Evolutionary conservation across 2,329 filamentous ascomycete genomes (phyloP).

Genomic region (Colletotrichum echinochloae): DNA sequence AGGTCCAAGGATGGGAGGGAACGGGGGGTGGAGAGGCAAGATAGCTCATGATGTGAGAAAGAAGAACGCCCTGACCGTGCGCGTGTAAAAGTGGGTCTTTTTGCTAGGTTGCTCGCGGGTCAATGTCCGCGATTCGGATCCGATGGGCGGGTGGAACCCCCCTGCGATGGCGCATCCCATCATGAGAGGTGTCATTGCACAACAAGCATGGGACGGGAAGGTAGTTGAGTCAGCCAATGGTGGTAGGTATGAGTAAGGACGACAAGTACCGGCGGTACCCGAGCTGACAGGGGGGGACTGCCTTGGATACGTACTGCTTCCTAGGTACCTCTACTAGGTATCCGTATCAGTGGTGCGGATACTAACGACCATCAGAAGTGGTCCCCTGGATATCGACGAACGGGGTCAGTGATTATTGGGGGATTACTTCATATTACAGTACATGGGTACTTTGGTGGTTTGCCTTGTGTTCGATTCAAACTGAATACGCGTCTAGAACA

Average conservation of each 20-base stretch:
- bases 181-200: neutral
- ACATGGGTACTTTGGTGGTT: neutral
- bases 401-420: slow-evolving; percentile 12
- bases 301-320: no score
- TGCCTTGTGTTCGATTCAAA: neutral
- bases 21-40: neutral
- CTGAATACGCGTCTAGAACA: neutral
- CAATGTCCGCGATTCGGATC: neutral
- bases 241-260: neutral
- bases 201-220: neutral
- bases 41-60: neutral
- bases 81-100: neutral
- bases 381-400: neutral
- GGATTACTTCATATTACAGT: slow-evolving; percentile 28
- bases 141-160: neutral
- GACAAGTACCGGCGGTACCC: slow-evolving; percentile 9
- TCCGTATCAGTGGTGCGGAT: neutral
- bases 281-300: neutral
- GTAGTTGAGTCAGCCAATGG: neutral
- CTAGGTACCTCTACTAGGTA: neutral
- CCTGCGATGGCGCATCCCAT: neutral
- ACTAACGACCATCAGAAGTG: neutral
- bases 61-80: neutral
- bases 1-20: neutral
- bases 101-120: neutral